Evolutionary conservation across 2,329 filamentous ascomycete species (phyloP).

Genomic region (Botryotinia narcissicola): DNA sequence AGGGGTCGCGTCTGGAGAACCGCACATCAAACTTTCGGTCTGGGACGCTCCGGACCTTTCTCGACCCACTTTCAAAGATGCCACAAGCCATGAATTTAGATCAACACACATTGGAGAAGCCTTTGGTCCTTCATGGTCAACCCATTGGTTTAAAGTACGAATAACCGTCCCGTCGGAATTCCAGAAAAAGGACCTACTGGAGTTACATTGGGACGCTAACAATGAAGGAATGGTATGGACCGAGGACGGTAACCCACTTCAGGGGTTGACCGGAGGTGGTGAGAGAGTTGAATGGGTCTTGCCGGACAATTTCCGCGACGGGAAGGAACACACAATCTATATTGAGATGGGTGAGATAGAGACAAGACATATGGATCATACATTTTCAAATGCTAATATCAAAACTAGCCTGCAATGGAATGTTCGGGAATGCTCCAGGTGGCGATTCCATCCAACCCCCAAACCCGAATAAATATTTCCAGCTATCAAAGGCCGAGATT

Average conservation of each 20-base stretch:
- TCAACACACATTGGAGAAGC: conserved; percentile 70
- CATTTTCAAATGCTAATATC: neutral
- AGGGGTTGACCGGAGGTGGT: conserved; percentile 86
- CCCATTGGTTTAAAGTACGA: conserved; percentile 91
- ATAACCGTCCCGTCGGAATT: conserved; percentile 75
- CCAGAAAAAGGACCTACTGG: conserved; percentile 74
- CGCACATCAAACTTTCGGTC: conserved; percentile 79
- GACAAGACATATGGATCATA: neutral
- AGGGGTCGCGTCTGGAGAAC: conserved; percentile 61
- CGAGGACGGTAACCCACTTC: conserved; percentile 81
- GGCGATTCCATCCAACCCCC: conserved; percentile 89
- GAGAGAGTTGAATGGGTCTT: conserved; percentile 92
- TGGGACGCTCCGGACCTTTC: conserved; percentile 79
- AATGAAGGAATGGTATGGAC: conserved; percentile 96
- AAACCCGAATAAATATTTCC: conserved; percentile 77
- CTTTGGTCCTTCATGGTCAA: conserved; percentile 95
- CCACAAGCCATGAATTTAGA: conserved; percentile 69
- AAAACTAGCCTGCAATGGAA: conserved; percentile 76
- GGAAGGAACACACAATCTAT: conserved; percentile 84
- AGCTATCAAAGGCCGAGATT: conserved; percentile 75
- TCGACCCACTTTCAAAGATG: conserved; percentile 84
- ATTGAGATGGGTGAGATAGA: conserved; percentile 70
- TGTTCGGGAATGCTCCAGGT: conserved; percentile 90
- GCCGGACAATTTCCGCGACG: conserved; percentile 76
- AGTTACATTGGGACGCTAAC: conserved; percentile 93